Conservation (phyloP, 768 basidiomycete genomes). For the Dacryopinax primogenitus region DNA sequence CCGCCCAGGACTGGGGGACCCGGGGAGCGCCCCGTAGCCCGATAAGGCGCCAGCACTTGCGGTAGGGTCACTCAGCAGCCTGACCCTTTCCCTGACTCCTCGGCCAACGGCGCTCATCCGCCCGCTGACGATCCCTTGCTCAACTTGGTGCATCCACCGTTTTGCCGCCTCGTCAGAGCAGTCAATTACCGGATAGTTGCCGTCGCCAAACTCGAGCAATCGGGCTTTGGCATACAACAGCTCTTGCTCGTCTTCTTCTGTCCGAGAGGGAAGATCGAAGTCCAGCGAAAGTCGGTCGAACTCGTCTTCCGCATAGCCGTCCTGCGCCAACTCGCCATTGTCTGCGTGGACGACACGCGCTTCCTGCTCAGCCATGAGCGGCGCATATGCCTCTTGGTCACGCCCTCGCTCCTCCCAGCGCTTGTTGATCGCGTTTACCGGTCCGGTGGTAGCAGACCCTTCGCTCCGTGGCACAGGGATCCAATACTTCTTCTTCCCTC, state of each 20-base stretch:
- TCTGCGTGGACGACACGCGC: conserved; percentile 47
- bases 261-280: not conserved
- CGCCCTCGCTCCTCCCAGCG: conserved; percentile 27
- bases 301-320: conserved; percentile 58
- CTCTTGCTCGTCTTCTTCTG: conserved; percentile 24
- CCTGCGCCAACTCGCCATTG: conserved; percentile 38
- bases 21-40: not conserved
- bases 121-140: conserved; percentile 59
- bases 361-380: conserved; percentile 52
- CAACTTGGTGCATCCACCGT: conserved; percentile 61
- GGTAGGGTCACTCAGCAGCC: not conserved
- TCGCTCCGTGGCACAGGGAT: conserved; percentile 51
- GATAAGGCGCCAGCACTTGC: not conserved
- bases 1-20: not conserved
- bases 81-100: conserved; percentile 46
- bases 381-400: conserved; percentile 55
- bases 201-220: conserved; percentile 77
- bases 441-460: conserved; percentile 26
- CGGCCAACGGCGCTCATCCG: conserved; percentile 47
- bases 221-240: conserved; percentile 61
- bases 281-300: not conserved
- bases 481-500: conserved; percentile 95
- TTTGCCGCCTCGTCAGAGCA: conserved; percentile 66
- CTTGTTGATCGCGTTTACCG: conserved; percentile 26
- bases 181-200: conserved; percentile 80